phyloP scores from a whole-genome alignment of 257 asterid species.

The Gentiana macrophylla region DNA sequence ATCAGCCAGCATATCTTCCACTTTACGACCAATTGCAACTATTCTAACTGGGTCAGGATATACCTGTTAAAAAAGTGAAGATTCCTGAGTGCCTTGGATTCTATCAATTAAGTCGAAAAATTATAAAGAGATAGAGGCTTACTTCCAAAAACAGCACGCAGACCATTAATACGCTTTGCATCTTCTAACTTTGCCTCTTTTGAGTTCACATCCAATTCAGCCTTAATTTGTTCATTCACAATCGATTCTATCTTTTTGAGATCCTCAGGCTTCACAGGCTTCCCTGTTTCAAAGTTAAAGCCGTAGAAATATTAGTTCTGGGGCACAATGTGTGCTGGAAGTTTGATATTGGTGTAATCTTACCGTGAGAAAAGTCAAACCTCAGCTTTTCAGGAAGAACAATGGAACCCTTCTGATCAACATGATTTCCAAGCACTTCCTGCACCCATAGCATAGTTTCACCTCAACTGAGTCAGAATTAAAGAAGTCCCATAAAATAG shows the following conservation, averaged over 20 bases:
- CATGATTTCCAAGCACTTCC: slow-evolving; percentile 93
- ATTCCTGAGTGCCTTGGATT: background rate
- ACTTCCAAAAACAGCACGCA: slow-evolving; percentile 99
- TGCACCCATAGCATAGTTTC: slow-evolving; percentile 23
- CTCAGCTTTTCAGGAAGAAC: slow-evolving; percentile 98
- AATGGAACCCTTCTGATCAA: slow-evolving; percentile 98
- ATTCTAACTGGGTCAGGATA: slow-evolving; percentile 98
- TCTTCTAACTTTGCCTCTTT: slow-evolving; percentile 63
- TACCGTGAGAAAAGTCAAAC: slow-evolving; percentile 95
- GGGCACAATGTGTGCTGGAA: background rate
- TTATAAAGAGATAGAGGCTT: slow-evolving; percentile 11
- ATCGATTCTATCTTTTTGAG: slow-evolving; percentile 73
- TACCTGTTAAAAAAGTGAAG: slow-evolving; percentile 34
- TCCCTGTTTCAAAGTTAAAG: slow-evolving; percentile 43
- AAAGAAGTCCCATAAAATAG: too few relatives aligned
- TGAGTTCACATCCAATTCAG: slow-evolving; percentile 70
- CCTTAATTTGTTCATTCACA: slow-evolving; percentile 86
- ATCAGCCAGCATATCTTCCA: slow-evolving; percentile 76
- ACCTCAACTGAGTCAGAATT: too few relatives aligned
- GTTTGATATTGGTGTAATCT: slow-evolving; percentile 11
- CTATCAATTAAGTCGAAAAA: too few relatives aligned
- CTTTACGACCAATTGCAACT: slow-evolving; percentile 82
- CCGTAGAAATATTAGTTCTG: slow-evolving; percentile 9
- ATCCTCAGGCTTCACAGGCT: slow-evolving; percentile 91
- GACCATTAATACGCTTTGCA: slow-evolving; percentile 75